Evolutionary conservation across 768 basidiomycete species (phyloP).

Genomic region (Trametes coccinea): DNA sequence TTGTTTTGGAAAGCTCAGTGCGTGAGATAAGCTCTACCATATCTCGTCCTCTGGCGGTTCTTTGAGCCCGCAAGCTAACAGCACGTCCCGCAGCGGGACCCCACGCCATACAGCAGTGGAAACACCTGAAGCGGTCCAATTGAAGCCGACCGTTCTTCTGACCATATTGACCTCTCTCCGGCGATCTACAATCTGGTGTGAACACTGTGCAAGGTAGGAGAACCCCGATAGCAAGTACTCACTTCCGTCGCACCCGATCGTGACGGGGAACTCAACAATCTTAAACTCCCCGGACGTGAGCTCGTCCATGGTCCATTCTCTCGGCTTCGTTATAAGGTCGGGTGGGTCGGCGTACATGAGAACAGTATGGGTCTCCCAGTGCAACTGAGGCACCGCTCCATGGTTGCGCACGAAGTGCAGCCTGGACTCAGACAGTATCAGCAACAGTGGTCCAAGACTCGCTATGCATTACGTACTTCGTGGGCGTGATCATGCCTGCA

Average conservation of each 20-base stretch:
- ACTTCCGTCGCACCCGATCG: conserved; percentile 28
- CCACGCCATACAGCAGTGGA: conserved; percentile 26
- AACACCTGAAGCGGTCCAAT: conserved; percentile 20
- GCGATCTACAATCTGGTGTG: conserved; percentile 8
- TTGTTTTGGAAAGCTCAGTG: too few relatives aligned
- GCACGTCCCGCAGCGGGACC: conserved; percentile 22
- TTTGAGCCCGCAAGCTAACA: conserved; percentile 20
- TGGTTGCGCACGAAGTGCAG: conserved; percentile 27
- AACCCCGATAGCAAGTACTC: background rate
- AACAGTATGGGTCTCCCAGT: conserved; percentile 25
- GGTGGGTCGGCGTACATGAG: conserved; percentile 13
- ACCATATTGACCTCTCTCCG: conserved; percentile 27
- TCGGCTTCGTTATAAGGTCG: conserved; percentile 12
- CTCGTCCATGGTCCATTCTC: conserved; percentile 25
- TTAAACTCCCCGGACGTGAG: conserved; percentile 13
- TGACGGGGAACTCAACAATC: conserved; percentile 19
- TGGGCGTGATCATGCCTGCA: conserved; percentile 25
- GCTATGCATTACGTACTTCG: conserved; percentile 15
- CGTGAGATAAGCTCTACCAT: conserved; percentile 7
- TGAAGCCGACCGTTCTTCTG: conserved; percentile 21
- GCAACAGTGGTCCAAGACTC: background rate
- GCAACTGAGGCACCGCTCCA: conserved; percentile 21
- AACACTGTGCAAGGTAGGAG: background rate
- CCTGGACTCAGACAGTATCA: background rate
- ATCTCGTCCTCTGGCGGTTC: conserved; percentile 22